phyloP scores from a whole-genome alignment of 2,329 filamentous ascomycete species.

The Pseudocercospora fuligena region DNA sequence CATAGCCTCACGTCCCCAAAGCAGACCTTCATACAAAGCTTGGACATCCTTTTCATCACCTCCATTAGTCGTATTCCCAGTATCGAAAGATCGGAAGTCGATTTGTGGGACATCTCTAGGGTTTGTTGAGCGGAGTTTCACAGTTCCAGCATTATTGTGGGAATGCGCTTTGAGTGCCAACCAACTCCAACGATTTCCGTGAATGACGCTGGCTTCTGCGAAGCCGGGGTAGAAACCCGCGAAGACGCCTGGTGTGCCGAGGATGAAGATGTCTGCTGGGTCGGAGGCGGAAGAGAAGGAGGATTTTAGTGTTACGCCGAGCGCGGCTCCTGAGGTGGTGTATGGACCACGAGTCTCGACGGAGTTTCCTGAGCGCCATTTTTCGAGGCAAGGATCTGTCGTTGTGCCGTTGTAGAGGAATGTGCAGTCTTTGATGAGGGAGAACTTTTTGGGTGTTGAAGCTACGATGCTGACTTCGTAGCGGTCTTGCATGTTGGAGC shows the following conservation, averaged over 20 bases:
- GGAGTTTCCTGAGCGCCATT: conserved; percentile 47
- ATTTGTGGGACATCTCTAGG: conserved; percentile 68
- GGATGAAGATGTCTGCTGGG: conserved; percentile 59
- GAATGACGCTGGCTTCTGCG: conserved; percentile 50
- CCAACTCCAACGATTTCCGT: conserved; percentile 54
- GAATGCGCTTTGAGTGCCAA: conserved; percentile 65
- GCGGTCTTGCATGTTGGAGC: conserved; percentile 67
- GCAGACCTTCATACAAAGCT: conserved; percentile 61
- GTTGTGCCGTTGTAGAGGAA: conserved; percentile 36
- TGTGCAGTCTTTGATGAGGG: conserved; percentile 46
- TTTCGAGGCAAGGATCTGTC: conserved; percentile 49
- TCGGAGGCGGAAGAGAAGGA: conserved; percentile 46
- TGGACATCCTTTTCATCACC: conserved; percentile 48
- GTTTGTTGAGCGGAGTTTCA: conserved; percentile 64
- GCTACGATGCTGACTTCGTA: conserved; percentile 60
- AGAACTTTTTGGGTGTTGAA: conserved; percentile 44
- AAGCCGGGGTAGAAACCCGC: conserved; percentile 62
- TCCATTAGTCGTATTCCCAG: conserved; percentile 47
- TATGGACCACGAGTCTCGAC: conserved; percentile 49
- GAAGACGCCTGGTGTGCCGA: conserved; percentile 61
- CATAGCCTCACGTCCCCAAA: conserved; percentile 50
- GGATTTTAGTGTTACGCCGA: conserved; percentile 51
- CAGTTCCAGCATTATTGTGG: conserved; percentile 64
- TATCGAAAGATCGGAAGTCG: conserved; percentile 63
- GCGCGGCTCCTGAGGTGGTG: conserved; percentile 58